A percentile compares a stretch with the other conserved stretches of the same genome.
Evolutionary conservation across 2,329 filamentous ascomycete genomes (phyloP).

Genomic region (Colletotrichum sp.): DNA sequence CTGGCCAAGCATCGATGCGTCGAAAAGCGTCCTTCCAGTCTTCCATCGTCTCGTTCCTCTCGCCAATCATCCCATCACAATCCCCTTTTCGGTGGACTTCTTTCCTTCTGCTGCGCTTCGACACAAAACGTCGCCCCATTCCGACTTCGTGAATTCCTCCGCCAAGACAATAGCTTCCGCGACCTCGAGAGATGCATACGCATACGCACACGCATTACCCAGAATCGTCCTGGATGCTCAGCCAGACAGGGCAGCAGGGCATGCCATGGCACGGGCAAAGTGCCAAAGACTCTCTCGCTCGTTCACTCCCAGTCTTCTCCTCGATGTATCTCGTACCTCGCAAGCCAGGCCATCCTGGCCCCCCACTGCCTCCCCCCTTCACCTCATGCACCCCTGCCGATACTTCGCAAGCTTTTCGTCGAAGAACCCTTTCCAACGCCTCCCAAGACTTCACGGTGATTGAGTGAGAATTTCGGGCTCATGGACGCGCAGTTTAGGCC

Average conservation of each 20-base stretch:
- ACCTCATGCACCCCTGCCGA: not conserved
- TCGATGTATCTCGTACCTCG: not conserved
- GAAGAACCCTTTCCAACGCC: conserved; percentile 5
- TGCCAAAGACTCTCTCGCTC: not conserved
- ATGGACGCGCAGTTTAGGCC: not conserved
- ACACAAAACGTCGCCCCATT: conserved; percentile 13
- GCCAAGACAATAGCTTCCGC: conserved; percentile 19
- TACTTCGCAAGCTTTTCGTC: not conserved
- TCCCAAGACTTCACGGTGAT: not conserved
- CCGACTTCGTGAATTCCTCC: not conserved
- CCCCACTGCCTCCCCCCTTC: not conserved
- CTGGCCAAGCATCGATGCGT: not conserved
- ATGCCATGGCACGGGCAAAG: not conserved
- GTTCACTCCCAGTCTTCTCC: not conserved
- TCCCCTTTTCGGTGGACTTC: not conserved
- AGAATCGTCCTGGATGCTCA: not conserved
- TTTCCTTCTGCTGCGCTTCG: conserved; percentile 4
- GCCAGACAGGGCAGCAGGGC: not conserved
- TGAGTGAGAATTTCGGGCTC: not conserved
- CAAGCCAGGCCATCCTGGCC: not conserved
- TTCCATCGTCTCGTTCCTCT: not conserved
- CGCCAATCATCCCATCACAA: conserved; percentile 1
- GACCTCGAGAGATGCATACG: conserved; percentile 4
- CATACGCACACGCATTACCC: not conserved
- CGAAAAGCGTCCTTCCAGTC: not conserved